A percentile compares a stretch with the other conserved stretches of the same genome.
phyloP scores from a whole-genome alignment of 2,329 filamentous ascomycete species.

The Dactylellina parvicollis region DNA sequence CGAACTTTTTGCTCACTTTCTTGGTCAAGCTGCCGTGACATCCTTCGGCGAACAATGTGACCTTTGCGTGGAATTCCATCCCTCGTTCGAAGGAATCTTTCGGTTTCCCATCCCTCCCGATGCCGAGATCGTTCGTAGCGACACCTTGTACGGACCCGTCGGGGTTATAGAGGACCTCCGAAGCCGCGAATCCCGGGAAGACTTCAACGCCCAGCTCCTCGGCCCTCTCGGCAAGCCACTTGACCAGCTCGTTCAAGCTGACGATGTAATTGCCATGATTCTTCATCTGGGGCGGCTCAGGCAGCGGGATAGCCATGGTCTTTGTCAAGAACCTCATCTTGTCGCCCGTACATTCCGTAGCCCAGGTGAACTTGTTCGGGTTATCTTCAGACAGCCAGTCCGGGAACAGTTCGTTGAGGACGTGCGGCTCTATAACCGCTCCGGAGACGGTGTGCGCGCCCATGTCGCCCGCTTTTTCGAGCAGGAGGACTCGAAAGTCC shows the following conservation, averaged over 20 bases:
- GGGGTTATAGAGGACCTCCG: slow-evolving; percentile 84
- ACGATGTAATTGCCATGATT: slow-evolving; percentile 98
- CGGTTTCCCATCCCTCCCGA: slow-evolving; percentile 80
- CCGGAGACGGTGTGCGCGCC: slow-evolving; percentile 95
- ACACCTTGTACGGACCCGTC: slow-evolving; percentile 93
- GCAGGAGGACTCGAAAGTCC: slow-evolving; percentile 88
- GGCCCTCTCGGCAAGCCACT: slow-evolving; percentile 95
- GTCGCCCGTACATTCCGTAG: slow-evolving; percentile 83
- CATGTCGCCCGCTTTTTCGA: slow-evolving; percentile 95
- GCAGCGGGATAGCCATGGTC: slow-evolving; percentile 78
- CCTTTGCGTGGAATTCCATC: slow-evolving; percentile 95
- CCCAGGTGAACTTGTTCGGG: slow-evolving; percentile 84
- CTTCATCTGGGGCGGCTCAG: slow-evolving; percentile 94
- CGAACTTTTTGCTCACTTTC: slow-evolving; percentile 92
- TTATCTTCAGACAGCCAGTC: slow-evolving; percentile 93
- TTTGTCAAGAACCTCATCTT: slow-evolving; percentile 95
- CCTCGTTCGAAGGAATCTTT: slow-evolving; percentile 93
- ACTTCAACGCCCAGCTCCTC: slow-evolving; percentile 96
- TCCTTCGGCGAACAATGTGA: slow-evolving; percentile 92
- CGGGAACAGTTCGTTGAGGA: slow-evolving; percentile 88
- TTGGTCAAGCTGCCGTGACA: slow-evolving; percentile 96
- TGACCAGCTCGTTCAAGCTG: slow-evolving; percentile 91
- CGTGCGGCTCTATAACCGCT: slow-evolving; percentile 89
- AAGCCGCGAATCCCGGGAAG: slow-evolving; percentile 93
- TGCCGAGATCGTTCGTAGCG: slow-evolving; percentile 92